phyloP scores from a whole-genome alignment of 1,284 basidiomycete genomes.

The Fomitopsis palustris region DNA sequence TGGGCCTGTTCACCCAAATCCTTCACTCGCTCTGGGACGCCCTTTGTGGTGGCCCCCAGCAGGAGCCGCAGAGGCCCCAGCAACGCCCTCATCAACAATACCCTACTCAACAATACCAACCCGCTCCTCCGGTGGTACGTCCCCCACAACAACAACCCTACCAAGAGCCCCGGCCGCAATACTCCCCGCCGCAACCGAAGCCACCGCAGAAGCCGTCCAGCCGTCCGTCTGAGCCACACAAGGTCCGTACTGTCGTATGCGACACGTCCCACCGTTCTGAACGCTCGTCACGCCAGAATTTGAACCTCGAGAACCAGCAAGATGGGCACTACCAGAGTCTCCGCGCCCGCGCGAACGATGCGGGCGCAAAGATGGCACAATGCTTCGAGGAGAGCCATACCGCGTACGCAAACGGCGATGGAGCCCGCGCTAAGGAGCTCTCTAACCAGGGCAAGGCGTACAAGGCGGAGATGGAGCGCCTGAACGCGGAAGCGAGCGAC shows the following conservation, averaged over 20 bases:
- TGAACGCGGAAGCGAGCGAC: constrained; percentile 84
- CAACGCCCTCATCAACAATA: constrained; percentile 16
- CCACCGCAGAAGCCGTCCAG: not conserved
- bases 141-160: constrained; percentile 12
- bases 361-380: constrained; percentile 72
- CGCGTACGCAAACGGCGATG: constrained; percentile 71
- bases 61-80: constrained; percentile 14
- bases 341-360: constrained; percentile 69
- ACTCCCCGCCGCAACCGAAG: constrained; percentile 2
- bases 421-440: constrained; percentile 80
- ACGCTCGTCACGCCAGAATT: constrained; percentile 38
- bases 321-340: constrained; percentile 68
- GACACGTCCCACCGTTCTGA: not conserved
- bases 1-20: not conserved
- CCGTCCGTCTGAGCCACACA: not conserved
- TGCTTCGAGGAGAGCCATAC: constrained; percentile 65
- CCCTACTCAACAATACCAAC: constrained; percentile 14
- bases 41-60: constrained; percentile 6
- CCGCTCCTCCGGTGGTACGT: constrained; percentile 8
- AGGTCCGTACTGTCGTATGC: not conserved
- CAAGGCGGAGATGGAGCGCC: constrained; percentile 73
- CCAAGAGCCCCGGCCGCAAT: constrained; percentile 2
- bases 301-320: constrained; percentile 64
- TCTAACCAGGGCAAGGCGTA: constrained; percentile 83
- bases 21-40: not conserved